Evolutionary conservation across 139 green algal species (phyloP).

Genomic region (Spirogloea muscicola): DNA sequence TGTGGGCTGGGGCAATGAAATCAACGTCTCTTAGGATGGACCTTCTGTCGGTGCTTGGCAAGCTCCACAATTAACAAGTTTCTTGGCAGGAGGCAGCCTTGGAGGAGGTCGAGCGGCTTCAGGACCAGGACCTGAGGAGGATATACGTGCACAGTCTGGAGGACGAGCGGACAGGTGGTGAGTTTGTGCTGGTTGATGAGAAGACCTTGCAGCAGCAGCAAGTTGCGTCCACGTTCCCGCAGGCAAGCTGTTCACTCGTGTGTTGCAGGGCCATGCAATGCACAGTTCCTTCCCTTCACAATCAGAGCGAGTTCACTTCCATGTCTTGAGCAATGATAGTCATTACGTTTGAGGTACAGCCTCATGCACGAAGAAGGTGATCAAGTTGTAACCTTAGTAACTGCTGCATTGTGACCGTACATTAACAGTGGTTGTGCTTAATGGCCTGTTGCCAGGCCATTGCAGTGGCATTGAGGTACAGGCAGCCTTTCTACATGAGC

Average conservation of each 20-base stretch:
- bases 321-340: too few relatives aligned
- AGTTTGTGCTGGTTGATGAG: conserved; percentile 10
- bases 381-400: too few relatives aligned
- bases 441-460: conserved; percentile 2
- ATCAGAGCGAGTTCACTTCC: not conserved
- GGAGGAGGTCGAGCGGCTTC: not conserved
- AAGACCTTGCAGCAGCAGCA: not conserved
- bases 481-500: conserved; percentile 3
- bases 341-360: too few relatives aligned
- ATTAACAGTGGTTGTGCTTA: too few relatives aligned
- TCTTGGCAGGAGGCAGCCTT: too few relatives aligned
- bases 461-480: conserved; percentile 11
- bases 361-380: too few relatives aligned
- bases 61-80: too few relatives aligned
- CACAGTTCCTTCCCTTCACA: not conserved
- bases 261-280: not conserved
- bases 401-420: too few relatives aligned
- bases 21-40: too few relatives aligned
- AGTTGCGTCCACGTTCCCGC: not conserved
- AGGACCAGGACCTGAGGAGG: not conserved
- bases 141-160: not conserved
- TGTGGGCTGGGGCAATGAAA: too few relatives aligned
- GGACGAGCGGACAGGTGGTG: not conserved
- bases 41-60: too few relatives aligned
- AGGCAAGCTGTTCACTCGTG: not conserved